Conservation (phyloP, 2,329 filamentous ascomycete species). For the Pyrenophora seminiperda region DNA sequence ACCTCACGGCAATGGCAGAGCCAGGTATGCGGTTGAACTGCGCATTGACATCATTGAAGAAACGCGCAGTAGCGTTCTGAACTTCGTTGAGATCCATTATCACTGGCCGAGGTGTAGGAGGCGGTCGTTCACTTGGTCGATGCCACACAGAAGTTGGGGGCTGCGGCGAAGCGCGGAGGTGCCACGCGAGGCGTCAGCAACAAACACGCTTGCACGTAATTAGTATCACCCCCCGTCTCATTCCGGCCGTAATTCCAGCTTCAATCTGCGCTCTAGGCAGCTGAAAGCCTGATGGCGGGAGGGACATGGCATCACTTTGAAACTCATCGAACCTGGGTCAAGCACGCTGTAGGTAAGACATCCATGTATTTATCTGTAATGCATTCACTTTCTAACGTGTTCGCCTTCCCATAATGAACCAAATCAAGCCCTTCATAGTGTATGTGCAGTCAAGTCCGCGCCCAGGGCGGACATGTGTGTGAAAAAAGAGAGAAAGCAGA, state of each 20-base stretch:
- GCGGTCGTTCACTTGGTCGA: not conserved
- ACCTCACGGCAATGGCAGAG: slow-evolving; percentile 90
- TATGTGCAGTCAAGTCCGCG: slow-evolving; percentile 44
- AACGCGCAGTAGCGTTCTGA: slow-evolving; percentile 58
- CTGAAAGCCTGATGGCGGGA: too few species aligned
- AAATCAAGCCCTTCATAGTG: slow-evolving; percentile 41
- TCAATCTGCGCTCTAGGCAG: too few species aligned
- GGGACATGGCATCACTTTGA: too few species aligned
- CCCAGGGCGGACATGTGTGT: slow-evolving; percentile 25
- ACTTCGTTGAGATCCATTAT: slow-evolving; percentile 63
- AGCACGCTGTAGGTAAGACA: slow-evolving; percentile 14
- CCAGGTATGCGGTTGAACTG: slow-evolving; percentile 90
- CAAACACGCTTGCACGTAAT: not conserved
- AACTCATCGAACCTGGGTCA: not conserved
- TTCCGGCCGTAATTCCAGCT: not conserved
- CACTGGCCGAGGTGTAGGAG: not conserved
- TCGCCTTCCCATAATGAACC: slow-evolving; percentile 38
- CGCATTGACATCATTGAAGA: slow-evolving; percentile 61
- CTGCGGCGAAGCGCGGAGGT: slow-evolving; percentile 35
- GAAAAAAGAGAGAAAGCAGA: slow-evolving; percentile 35
- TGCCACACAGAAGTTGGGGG: slow-evolving; percentile 17
- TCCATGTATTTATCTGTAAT: slow-evolving; percentile 42
- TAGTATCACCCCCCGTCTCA: slow-evolving; percentile 12
- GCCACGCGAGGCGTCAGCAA: slow-evolving; percentile 16
- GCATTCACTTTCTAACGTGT: slow-evolving; percentile 48